Evolutionary conservation across 139 green algal species (phyloP).

Genomic region (Pleodorina starrii): DNA sequence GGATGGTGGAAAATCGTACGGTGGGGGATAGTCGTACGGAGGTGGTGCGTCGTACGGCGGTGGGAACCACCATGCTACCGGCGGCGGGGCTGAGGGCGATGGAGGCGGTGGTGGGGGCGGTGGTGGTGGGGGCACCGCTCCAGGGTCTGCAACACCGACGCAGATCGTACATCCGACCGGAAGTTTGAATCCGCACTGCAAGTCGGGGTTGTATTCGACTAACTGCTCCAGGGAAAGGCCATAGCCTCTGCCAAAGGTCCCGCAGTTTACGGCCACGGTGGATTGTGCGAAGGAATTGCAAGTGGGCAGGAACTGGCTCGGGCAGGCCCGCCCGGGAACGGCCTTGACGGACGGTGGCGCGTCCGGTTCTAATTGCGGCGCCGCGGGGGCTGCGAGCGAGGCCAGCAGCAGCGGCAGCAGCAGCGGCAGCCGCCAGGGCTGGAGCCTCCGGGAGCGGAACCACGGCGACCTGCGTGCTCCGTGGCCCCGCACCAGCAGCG

Average conservation of each 20-base stretch:
- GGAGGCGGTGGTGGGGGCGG: neutral
- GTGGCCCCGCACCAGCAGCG: no score
- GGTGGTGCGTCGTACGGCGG: neutral
- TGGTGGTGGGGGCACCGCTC: neutral
- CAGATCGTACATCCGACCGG: neutral
- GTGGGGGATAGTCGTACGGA: neutral
- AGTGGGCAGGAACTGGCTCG: no score
- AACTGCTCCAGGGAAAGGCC: neutral
- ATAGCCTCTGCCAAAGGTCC: neutral
- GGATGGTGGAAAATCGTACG: neutral
- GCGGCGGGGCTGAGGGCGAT: neutral
- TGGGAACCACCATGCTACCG: no score
- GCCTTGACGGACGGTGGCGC: no score
- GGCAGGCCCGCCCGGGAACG: no score
- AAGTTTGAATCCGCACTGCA: neutral
- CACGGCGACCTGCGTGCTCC: no score
- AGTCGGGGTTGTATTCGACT: neutral
- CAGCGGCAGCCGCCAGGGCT: no score
- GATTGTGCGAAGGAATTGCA: neutral
- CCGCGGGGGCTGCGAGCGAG: no score
- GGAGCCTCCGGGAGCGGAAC: no score
- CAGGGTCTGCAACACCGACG: neutral
- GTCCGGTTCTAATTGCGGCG: no score
- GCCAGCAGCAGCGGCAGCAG: no score
- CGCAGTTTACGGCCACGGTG: neutral